Percentiles rank a stretch among this genome's conserved stretches.
Conservation (phyloP, 495 filamentous ascomycete species). For the Penicillium pulvis region DNA sequence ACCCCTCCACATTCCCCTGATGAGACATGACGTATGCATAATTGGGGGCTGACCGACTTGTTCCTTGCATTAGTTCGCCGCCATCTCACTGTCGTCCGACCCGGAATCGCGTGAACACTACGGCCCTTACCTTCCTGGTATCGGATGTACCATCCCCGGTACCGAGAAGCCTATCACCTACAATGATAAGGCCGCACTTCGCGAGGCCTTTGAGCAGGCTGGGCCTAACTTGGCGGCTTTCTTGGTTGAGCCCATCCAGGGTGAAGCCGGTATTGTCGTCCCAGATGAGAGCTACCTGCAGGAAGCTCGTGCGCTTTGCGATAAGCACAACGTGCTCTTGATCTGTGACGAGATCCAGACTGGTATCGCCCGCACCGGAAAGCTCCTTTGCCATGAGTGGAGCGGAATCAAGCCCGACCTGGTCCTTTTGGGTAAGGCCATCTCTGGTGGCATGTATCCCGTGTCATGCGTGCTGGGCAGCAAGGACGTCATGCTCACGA, state of each 20-base stretch:
- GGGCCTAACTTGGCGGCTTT: slow-evolving; percentile 88
- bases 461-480: slow-evolving; percentile 90
- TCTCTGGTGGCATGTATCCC: slow-evolving; percentile 98
- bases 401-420: slow-evolving; percentile 93
- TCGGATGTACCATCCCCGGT: slow-evolving; percentile 76
- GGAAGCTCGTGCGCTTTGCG: slow-evolving; percentile 82
- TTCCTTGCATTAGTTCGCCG: slow-evolving; percentile 71
- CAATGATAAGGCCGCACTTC: slow-evolving; percentile 80
- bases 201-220: slow-evolving; percentile 75
- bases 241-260: slow-evolving; percentile 93
- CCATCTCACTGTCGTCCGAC: slow-evolving; percentile 92
- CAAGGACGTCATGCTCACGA: slow-evolving; percentile 93
- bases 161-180: slow-evolving; percentile 80
- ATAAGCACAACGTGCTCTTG: slow-evolving; percentile 88
- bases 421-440: slow-evolving; percentile 93
- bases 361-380: slow-evolving; percentile 90
- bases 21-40: slow-evolving; percentile 9
- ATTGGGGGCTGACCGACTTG: slow-evolving; percentile 14
- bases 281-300: slow-evolving; percentile 86
- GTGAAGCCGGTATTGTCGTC: slow-evolving; percentile 96
- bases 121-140: slow-evolving; percentile 88
- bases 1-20: background rate
- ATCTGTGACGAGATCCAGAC: slow-evolving; percentile 99
- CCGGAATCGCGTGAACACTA: slow-evolving; percentile 96
- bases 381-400: slow-evolving; percentile 93